Percentiles rank a stretch among this genome's conserved stretches.
Conservation (phyloP, 805 yeast species). For the Ogataea parapolymorpha region DNA sequence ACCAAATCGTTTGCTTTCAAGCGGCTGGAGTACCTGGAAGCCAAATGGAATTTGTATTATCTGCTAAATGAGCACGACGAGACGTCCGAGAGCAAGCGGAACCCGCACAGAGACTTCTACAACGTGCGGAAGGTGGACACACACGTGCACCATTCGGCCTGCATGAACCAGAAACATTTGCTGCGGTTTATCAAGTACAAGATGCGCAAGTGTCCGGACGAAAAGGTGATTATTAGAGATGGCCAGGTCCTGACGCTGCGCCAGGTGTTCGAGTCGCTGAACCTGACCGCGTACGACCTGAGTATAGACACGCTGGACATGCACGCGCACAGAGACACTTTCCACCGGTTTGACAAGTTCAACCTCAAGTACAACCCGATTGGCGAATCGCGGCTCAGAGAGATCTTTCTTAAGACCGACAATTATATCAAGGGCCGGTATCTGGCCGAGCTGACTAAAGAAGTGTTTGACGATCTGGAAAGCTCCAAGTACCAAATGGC, state of each 20-base stretch:
- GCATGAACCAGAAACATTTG: conserved; percentile 97
- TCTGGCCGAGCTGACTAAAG: conserved; percentile 89
- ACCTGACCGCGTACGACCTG: conserved; percentile 89
- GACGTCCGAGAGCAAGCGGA: conserved; percentile 80
- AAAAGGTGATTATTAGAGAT: conserved; percentile 91
- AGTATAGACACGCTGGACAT: conserved; percentile 96
- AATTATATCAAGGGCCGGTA: conserved; percentile 86
- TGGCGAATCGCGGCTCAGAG: conserved; percentile 96
- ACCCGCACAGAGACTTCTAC: conserved; percentile 96
- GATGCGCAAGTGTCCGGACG: conserved; percentile 80
- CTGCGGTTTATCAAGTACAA: conserved; percentile 92
- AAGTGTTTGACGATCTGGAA: conserved; percentile 92
- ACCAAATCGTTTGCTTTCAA: conserved; percentile 94
- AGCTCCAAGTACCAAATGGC: conserved; percentile 96
- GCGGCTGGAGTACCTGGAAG: conserved; percentile 89
- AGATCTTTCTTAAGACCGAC: conserved; percentile 93
- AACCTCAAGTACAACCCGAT: conserved; percentile 96
- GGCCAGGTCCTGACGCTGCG: conserved; percentile 79
- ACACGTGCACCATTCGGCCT: conserved; percentile 98
- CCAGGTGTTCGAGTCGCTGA: conserved; percentile 89
- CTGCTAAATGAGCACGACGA: conserved; percentile 91
- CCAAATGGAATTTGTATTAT: conserved; percentile 91
- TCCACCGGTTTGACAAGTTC: conserved; percentile 97
- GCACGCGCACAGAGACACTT: conserved; percentile 99
- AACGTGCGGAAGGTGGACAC: conserved; percentile 97